A percentile compares a stretch with the other conserved stretches of the same genome.
phyloP scores from a whole-genome alignment of 805 yeast genomes.

The Candida michaelii region DNA sequence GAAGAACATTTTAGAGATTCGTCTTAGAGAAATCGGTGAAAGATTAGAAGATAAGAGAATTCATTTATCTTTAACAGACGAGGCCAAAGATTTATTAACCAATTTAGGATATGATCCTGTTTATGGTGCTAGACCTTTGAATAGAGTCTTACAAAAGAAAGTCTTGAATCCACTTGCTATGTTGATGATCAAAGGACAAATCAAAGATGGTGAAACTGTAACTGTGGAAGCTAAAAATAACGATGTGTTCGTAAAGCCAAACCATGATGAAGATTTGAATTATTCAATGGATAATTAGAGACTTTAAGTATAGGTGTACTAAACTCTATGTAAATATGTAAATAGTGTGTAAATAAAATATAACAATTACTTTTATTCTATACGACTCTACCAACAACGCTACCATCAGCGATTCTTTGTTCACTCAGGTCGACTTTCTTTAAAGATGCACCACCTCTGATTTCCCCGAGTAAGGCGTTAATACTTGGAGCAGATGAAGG shows the following conservation, averaged over 20 bases:
- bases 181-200: constrained; percentile 74
- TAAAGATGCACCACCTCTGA: constrained; percentile 51
- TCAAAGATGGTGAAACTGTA: constrained; percentile 43
- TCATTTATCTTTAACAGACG: constrained; percentile 49
- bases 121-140: constrained; percentile 96
- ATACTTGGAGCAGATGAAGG: constrained; percentile 36
- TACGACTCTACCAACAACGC: constrained; percentile 51
- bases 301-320: background rate
- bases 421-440: constrained; percentile 51
- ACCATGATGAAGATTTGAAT: constrained; percentile 24
- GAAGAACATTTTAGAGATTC: constrained; percentile 77
- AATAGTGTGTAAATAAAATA: constrained; percentile 3
- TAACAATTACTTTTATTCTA: constrained; percentile 5
- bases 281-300: background rate
- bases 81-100: constrained; percentile 76
- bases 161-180: constrained; percentile 89
- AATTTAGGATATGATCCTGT: constrained; percentile 86
- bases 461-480: constrained; percentile 56
- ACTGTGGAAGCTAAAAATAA: constrained; percentile 25
- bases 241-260: constrained; percentile 29
- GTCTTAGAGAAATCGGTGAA: constrained; percentile 78
- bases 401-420: constrained; percentile 46
- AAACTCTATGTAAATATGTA: constrained; percentile 2
- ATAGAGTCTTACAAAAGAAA: constrained; percentile 80
- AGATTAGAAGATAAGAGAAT: constrained; percentile 80